Conservation (phyloP, 2,329 filamentous ascomycete genomes). For the Penicillium sp. region DNA sequence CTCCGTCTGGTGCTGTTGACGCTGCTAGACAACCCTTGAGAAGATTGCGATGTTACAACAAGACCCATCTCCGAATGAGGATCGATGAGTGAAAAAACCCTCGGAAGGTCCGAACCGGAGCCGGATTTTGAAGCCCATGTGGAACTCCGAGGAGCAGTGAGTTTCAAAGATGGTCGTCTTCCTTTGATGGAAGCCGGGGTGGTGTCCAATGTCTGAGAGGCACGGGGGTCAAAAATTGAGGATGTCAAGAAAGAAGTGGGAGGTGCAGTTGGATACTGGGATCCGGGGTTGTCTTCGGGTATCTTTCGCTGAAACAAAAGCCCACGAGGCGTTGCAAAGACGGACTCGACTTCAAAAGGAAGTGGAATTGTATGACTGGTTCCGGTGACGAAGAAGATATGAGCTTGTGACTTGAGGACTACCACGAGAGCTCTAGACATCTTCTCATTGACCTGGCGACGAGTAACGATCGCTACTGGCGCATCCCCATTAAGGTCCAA, state of each 20-base stretch:
- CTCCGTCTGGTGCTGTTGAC: constrained; percentile 20
- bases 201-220: constrained; percentile 33
- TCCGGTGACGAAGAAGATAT: constrained; percentile 85
- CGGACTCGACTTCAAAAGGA: constrained; percentile 87
- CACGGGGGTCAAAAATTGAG: constrained; percentile 46
- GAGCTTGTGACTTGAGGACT: constrained; percentile 84
- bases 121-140: constrained; percentile 53
- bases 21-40: constrained; percentile 29
- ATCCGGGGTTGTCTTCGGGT: constrained; percentile 26
- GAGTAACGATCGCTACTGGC: constrained; percentile 15
- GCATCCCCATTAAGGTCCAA: constrained; percentile 26
- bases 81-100: constrained; percentile 77
- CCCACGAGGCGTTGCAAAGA: constrained; percentile 74
- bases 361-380: constrained; percentile 85
- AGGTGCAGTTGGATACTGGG: constrained; percentile 52
- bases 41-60: constrained; percentile 56
- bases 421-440: constrained; percentile 69
- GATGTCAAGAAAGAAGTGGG: constrained; percentile 78
- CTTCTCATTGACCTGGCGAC: constrained; percentile 20
- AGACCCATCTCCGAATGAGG: constrained; percentile 81
- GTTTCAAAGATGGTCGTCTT: constrained; percentile 46
- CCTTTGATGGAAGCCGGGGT: constrained; percentile 26
- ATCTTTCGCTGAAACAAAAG: constrained; percentile 80
- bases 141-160: constrained; percentile 51
- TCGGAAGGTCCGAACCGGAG: constrained; percentile 51